Conservation (phyloP, 257 asterid genomes). For the Buddleja alternifolia region DNA sequence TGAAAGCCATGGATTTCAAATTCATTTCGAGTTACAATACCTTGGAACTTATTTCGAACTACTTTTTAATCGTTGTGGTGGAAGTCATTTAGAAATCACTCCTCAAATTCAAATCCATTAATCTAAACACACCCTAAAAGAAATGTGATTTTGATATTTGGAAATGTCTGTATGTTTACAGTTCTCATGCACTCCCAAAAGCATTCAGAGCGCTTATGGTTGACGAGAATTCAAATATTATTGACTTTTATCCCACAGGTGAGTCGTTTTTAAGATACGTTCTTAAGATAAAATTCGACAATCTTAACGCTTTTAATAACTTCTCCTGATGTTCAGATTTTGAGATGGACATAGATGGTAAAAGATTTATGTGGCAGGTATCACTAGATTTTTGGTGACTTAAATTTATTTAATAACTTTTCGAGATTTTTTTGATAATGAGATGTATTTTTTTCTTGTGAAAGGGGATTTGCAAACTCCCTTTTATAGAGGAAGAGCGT, state of each 20-base stretch:
- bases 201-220: constrained; percentile 50
- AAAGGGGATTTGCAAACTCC: constrained; percentile 56
- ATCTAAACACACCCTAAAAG: too few relatives aligned
- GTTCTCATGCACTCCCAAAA: constrained; percentile 60
- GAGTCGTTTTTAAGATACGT: constrained; percentile 6
- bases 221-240: constrained; percentile 40
- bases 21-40: too few relatives aligned
- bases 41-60: too few relatives aligned
- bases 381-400: not conserved
- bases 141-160: not conserved
- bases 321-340: constrained; percentile 38
- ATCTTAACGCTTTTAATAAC: not conserved
- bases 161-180: constrained; percentile 26
- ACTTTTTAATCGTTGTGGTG: too few relatives aligned
- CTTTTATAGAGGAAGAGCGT: constrained; percentile 61
- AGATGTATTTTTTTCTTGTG: not conserved
- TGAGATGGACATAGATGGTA: constrained; percentile 55
- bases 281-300: not conserved
- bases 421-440: not conserved
- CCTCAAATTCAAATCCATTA: too few relatives aligned
- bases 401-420: not conserved
- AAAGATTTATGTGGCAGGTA: constrained; percentile 67
- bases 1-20: too few relatives aligned
- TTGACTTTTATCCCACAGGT: constrained; percentile 57
- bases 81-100: too few relatives aligned